Evolutionary conservation across 352 stramenopile species (phyloP).

Genomic region (Peronospora belbahrii): DNA sequence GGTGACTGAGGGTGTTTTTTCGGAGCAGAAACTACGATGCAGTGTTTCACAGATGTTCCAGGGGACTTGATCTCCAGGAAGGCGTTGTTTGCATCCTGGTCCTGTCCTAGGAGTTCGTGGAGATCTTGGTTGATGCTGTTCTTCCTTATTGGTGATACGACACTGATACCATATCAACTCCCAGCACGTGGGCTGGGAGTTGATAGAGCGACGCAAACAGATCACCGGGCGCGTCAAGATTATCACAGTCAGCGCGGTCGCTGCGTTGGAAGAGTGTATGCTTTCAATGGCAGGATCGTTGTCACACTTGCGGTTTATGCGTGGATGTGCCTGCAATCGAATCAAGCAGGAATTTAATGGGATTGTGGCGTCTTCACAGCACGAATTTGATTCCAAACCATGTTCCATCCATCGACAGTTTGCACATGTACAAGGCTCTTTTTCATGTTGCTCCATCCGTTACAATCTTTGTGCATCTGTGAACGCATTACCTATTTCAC

Average conservation of each 20-base stretch:
- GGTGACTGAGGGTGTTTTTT: constrained; percentile 1
- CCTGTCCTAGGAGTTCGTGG: constrained; percentile 65
- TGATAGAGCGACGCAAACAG: too few relatives aligned
- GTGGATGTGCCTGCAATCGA: constrained; percentile 71
- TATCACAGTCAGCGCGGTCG: too few relatives aligned
- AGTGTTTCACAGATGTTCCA: constrained; percentile 46
- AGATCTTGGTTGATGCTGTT: neutral
- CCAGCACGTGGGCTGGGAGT: too few relatives aligned
- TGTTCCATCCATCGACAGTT: too few relatives aligned
- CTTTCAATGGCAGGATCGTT: constrained; percentile 45
- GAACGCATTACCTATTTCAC: too few relatives aligned
- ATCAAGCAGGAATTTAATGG: too few relatives aligned
- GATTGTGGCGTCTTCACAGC: too few relatives aligned
- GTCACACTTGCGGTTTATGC: constrained; percentile 61
- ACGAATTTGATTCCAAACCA: too few relatives aligned
- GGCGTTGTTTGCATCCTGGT: constrained; percentile 59
- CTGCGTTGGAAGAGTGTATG: constrained; percentile 66
- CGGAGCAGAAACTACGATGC: constrained; percentile 46
- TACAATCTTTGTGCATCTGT: too few relatives aligned
- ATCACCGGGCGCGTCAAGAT: too few relatives aligned
- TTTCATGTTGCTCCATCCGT: too few relatives aligned
- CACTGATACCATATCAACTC: constrained; percentile 62
- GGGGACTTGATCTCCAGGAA: constrained; percentile 62
- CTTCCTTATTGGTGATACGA: neutral
- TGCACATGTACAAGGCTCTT: too few relatives aligned